These are phyloP conservation scores for Pleodorina starrii DNA, from an alignment of 139 green algal genomes.

Conservation along the genomic window DNA sequence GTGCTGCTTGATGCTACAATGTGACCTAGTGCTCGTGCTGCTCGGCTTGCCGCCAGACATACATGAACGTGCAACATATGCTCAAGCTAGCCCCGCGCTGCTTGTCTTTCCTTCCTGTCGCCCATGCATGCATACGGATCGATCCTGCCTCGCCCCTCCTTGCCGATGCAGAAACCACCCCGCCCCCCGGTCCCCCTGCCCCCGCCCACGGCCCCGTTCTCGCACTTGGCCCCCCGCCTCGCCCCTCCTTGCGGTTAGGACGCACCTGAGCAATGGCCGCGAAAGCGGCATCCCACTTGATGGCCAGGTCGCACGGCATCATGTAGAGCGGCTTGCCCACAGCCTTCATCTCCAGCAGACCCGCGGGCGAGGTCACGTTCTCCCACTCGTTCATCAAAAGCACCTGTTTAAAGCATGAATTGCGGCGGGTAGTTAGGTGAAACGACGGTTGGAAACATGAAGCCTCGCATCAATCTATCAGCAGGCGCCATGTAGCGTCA, in stretches of 20 bases:
- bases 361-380: not conserved
- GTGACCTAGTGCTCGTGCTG: not conserved
- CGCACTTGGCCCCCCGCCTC: not conserved
- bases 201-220: not conserved
- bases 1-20: not conserved
- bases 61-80: not conserved
- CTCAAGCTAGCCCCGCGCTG: not conserved
- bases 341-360: conserved; percentile 44
- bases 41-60: not conserved
- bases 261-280: conserved; percentile 30
- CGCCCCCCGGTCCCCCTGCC: no score
- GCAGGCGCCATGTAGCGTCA: no score
- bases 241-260: not conserved
- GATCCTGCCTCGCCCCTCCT: not conserved
- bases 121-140: not conserved
- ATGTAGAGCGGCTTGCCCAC: conserved; percentile 39
- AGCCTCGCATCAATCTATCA: no score
- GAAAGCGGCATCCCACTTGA: conserved; percentile 40
- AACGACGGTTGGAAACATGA: no score
- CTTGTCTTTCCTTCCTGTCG: not conserved
- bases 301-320: conserved; percentile 43
- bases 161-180: no score
- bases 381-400: conserved; percentile 37
- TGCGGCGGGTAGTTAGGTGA: no score
- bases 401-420: no score